These are phyloP conservation scores for Beauveria sp. DNA, from an alignment of 2,329 filamentous ascomycete species.

Conservation along the genomic window DNA sequence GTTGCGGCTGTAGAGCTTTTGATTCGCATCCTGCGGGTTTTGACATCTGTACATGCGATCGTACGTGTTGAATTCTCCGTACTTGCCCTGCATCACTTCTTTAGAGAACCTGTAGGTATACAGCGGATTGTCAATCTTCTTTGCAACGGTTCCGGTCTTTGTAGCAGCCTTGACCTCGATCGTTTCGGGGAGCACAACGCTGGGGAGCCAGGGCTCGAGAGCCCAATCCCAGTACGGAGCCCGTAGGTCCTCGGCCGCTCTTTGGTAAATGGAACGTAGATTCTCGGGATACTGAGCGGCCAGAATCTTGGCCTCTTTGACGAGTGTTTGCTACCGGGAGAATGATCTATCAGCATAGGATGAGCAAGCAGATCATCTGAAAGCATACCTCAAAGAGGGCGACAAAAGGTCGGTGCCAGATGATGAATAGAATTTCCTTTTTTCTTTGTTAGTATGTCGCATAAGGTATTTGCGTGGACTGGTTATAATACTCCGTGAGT, in stretches of 20 bases:
- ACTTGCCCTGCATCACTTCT: constrained; percentile 29
- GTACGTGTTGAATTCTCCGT: constrained; percentile 23
- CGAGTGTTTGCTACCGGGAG: constrained; percentile 40
- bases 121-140: constrained; percentile 43
- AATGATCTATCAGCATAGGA: too few species aligned
- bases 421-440: constrained; percentile 40
- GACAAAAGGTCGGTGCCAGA: constrained; percentile 51
- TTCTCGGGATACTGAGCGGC: constrained; percentile 34
- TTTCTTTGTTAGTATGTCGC: not conserved
- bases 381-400: constrained; percentile 43
- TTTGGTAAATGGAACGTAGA: constrained; percentile 29
- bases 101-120: constrained; percentile 42
- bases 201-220: constrained; percentile 32
- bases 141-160: constrained; percentile 21
- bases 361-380: not conserved
- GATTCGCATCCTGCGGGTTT: constrained; percentile 34
- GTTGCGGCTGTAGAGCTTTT: constrained; percentile 22
- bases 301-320: constrained; percentile 36
- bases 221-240: constrained; percentile 52
- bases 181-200: constrained; percentile 26
- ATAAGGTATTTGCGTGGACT: not conserved
- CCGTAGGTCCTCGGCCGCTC: constrained; percentile 39
- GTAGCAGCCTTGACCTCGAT: constrained; percentile 34
- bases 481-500: constrained; percentile 39
- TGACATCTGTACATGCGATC: constrained; percentile 20